These are phyloP conservation scores for Spinacia oleracea DNA, from an alignment of 179 eudicot species.

Conservation along the genomic window DNA sequence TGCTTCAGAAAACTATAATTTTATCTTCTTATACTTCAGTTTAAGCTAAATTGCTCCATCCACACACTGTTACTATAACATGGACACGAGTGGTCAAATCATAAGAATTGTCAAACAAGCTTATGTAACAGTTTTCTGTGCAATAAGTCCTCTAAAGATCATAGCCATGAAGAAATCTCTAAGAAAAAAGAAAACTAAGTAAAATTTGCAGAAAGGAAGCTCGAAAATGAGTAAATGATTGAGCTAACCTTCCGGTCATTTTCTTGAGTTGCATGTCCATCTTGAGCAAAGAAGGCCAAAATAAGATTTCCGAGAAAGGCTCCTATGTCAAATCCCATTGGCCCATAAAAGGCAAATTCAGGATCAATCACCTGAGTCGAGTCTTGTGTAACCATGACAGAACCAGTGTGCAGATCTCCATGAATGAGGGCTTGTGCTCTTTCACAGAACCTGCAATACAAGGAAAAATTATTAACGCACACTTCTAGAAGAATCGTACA, in stretches of 20 bases:
- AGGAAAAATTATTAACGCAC: slow-evolving; percentile 8
- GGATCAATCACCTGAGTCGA: slow-evolving; percentile 98
- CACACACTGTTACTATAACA: background rate
- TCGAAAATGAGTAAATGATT: background rate
- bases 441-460: slow-evolving; percentile 81
- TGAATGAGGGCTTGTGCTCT: slow-evolving; percentile 91
- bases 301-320: slow-evolving; percentile 82
- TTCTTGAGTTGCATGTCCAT: slow-evolving; percentile 67
- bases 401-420: slow-evolving; percentile 95
- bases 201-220: background rate
- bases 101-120: background rate
- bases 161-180: background rate
- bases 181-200: background rate
- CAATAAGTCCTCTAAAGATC: background rate
- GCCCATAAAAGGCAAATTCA: slow-evolving; percentile 91
- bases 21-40: background rate
- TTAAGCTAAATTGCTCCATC: background rate
- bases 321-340: slow-evolving; percentile 95
- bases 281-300: slow-evolving; percentile 89
- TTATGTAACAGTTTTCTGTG: background rate
- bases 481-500: background rate
- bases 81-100: background rate
- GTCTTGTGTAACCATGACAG: slow-evolving; percentile 79
- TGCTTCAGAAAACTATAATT: background rate
- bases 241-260: slow-evolving; percentile 67